Percentiles rank a stretch among this genome's conserved stretches.
phyloP scores from a whole-genome alignment of 257 asterid species.

The Solanum bulbocastanum region DNA sequence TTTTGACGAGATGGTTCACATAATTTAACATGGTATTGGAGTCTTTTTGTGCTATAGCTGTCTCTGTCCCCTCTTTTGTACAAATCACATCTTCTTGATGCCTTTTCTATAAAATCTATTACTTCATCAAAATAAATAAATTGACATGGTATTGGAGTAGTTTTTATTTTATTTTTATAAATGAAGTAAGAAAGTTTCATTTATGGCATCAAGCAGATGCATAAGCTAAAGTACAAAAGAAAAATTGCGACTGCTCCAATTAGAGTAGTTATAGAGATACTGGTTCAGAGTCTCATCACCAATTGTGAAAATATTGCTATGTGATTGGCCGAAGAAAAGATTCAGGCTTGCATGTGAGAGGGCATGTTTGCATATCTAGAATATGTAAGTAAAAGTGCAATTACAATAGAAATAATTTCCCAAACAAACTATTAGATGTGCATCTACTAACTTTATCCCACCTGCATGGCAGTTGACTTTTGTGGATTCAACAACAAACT shows the following conservation, averaged over 20 bases:
- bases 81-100: neutral
- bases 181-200: neutral
- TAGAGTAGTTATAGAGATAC: neutral
- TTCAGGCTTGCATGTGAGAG: neutral
- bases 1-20: neutral
- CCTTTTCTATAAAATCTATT: neutral
- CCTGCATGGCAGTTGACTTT: neutral
- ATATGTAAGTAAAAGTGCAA: neutral
- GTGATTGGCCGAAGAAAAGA: neutral
- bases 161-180: neutral
- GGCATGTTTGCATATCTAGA: neutral
- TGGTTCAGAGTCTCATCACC: neutral
- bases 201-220: neutral
- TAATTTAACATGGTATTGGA: neutral
- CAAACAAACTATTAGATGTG: neutral
- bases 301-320: neutral
- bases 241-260: neutral
- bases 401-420: neutral
- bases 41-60: neutral
- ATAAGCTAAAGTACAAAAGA: neutral
- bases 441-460: neutral
- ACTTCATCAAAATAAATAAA: neutral
- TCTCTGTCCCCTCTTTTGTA: neutral
- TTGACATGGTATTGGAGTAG: neutral
- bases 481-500: neutral